Evolutionary conservation across 352 stramenopile genomes (phyloP).

Genomic region (Phytophthora tubulina): DNA sequence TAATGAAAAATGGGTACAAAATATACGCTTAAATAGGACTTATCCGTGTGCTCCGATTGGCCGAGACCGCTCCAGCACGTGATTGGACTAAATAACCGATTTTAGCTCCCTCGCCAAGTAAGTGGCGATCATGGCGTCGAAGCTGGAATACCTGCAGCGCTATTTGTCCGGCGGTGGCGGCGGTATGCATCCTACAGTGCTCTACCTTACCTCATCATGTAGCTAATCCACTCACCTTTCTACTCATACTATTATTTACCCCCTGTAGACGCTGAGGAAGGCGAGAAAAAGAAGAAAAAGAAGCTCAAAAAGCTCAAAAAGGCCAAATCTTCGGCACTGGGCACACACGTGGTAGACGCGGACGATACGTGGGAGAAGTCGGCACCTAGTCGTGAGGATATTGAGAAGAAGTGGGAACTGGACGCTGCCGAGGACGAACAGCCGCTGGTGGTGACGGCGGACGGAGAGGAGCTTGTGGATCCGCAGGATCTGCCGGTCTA

Average conservation of each 20-base stretch:
- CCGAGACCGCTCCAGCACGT: too few species aligned
- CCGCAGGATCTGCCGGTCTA: constrained; percentile 76
- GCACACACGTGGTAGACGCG: constrained; percentile 63
- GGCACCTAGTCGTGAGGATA: constrained; percentile 51
- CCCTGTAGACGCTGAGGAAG: constrained; percentile 29
- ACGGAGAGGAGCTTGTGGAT: constrained; percentile 63
- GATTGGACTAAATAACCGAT: too few species aligned
- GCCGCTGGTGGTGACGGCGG: constrained; percentile 50
- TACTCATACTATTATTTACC: not conserved
- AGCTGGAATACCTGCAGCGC: constrained; percentile 84
- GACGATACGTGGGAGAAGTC: constrained; percentile 67
- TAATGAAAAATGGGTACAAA: constrained; percentile 34
- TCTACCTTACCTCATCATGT: not conserved
- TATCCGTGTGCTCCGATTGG: too few species aligned
- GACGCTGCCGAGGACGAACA: constrained; percentile 59
- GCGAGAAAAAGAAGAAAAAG: constrained; percentile 65
- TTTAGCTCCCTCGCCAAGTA: too few species aligned
- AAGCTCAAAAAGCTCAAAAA: constrained; percentile 71
- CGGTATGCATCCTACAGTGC: constrained; percentile 28
- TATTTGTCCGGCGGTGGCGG: constrained; percentile 60
- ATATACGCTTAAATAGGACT: too few species aligned
- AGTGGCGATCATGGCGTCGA: constrained; percentile 56
- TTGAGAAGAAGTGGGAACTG: constrained; percentile 74
- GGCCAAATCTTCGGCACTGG: constrained; percentile 20
- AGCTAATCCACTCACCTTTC: constrained; percentile 13